Percentiles rank a stretch among this genome's conserved stretches.
Conservation (phyloP, 305 asterid species). For the Solanum chacoense region DNA sequence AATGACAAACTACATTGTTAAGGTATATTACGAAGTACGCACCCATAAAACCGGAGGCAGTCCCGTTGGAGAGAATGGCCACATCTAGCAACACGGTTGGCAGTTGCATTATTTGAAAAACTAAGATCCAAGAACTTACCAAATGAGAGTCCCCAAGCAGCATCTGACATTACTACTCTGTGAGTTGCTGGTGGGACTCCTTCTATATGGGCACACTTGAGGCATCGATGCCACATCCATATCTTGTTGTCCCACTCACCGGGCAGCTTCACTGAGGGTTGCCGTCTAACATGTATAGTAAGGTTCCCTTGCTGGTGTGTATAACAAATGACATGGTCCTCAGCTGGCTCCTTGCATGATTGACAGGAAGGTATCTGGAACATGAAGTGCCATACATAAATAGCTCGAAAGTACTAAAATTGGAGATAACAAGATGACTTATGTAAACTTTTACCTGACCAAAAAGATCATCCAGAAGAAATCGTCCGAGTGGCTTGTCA, state of each 20-base stretch:
- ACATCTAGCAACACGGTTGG: slow-evolving; percentile 87
- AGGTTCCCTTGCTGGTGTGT: slow-evolving; percentile 89
- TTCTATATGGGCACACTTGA: slow-evolving; percentile 45
- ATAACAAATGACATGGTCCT: slow-evolving; percentile 77
- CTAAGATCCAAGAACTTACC: slow-evolving; percentile 98
- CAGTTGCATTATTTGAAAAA: slow-evolving; percentile 77
- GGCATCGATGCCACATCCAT: slow-evolving; percentile 99
- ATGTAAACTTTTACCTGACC: slow-evolving; percentile 48
- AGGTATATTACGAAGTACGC: background rate
- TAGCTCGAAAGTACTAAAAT: background rate
- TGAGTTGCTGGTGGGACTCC: slow-evolving; percentile 84
- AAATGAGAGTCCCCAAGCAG: slow-evolving; percentile 99
- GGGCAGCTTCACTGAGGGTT: slow-evolving; percentile 57
- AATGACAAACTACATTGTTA: background rate
- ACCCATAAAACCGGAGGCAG: slow-evolving; percentile 96
- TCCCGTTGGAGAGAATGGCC: slow-evolving; percentile 97
- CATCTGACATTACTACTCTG: slow-evolving; percentile 81
- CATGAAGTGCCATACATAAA: slow-evolving; percentile 6
- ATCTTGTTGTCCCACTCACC: slow-evolving; percentile 87
- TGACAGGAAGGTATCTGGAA: slow-evolving; percentile 53
- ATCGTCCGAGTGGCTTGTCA: slow-evolving; percentile 90
- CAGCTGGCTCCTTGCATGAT: slow-evolving; percentile 80
- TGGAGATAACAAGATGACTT: background rate
- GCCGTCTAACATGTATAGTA: slow-evolving; percentile 55
- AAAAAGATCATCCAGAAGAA: slow-evolving; percentile 75